Evolutionary conservation across 2,329 filamentous ascomycete species (phyloP).

Genomic region (Parastagonospora avenae): DNA sequence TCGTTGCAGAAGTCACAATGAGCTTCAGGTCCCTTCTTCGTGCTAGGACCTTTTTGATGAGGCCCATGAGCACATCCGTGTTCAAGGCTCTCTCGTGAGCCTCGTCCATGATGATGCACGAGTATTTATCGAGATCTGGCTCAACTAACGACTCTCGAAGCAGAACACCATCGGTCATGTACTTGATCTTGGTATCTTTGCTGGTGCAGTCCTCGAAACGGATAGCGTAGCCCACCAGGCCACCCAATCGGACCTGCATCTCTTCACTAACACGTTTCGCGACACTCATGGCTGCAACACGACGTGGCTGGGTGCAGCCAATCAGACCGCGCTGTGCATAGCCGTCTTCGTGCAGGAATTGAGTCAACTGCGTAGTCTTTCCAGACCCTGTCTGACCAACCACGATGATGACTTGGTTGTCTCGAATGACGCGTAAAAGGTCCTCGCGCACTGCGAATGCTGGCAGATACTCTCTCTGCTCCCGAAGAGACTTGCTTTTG

Average conservation of each 20-base stretch:
- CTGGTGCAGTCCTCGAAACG: constrained; percentile 98
- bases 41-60: constrained; percentile 96
- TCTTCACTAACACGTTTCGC: constrained; percentile 98
- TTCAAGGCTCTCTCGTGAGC: constrained; percentile 96
- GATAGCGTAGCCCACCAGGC: constrained; percentile 92
- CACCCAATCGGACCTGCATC: constrained; percentile 91
- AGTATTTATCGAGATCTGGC: constrained; percentile 91
- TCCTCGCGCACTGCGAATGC: constrained; percentile 97
- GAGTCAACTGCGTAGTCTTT: constrained; percentile 96
- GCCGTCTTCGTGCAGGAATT: constrained; percentile 94
- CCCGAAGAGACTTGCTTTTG: constrained; percentile 83
- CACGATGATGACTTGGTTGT: constrained; percentile 96
- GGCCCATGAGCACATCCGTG: constrained; percentile 94
- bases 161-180: constrained; percentile 97
- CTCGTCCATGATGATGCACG: constrained; percentile 99
- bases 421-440: constrained; percentile 84
- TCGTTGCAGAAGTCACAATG: constrained; percentile 97
- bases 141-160: constrained; percentile 92
- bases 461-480: constrained; percentile 91
- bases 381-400: constrained; percentile 97
- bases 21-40: constrained; percentile 89
- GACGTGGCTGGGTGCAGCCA: constrained; percentile 92
- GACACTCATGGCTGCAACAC: constrained; percentile 98
- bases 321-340: constrained; percentile 89
- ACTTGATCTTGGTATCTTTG: constrained; percentile 94